Evolutionary conservation across 768 basidiomycete species (phyloP).

Genomic region (Boletus sp.): DNA sequence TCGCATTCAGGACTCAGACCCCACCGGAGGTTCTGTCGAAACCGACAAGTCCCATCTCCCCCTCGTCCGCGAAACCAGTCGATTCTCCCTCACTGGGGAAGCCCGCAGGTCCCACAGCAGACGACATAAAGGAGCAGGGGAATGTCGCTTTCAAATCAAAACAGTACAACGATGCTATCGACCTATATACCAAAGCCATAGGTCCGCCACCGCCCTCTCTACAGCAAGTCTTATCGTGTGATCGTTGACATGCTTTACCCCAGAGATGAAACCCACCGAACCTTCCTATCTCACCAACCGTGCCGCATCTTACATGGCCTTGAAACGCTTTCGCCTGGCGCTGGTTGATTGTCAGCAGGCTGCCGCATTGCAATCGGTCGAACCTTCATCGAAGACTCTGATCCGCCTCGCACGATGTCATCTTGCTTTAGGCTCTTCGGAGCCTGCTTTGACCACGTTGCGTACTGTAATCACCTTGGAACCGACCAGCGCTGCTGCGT

Average conservation of each 20-base stretch:
- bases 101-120: constrained; percentile 37
- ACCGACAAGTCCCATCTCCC: constrained; percentile 17
- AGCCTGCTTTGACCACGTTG: constrained; percentile 64
- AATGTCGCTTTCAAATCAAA: constrained; percentile 71
- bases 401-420: constrained; percentile 83
- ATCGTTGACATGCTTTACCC: constrained; percentile 2
- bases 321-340: constrained; percentile 73
- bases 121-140: constrained; percentile 71
- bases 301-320: constrained; percentile 79
- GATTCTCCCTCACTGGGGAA: constrained; percentile 13
- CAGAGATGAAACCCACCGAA: constrained; percentile 61
- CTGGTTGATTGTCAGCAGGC: constrained; percentile 79
- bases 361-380: constrained; percentile 54
- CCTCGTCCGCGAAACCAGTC: constrained; percentile 10
- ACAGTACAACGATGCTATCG: constrained; percentile 65
- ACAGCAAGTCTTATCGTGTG: constrained; percentile 20
- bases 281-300: constrained; percentile 82
- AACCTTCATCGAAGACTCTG: constrained; percentile 72
- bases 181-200: constrained; percentile 73
- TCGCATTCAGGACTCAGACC: constrained; percentile 13
- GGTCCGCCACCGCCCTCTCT: constrained; percentile 36
- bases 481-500: constrained; percentile 54
- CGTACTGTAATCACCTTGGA: constrained; percentile 60
- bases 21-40: constrained; percentile 5
- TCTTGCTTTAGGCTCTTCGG: constrained; percentile 68